Evolutionary conservation across 2,329 filamentous ascomycete genomes (phyloP).

Genomic region (Arthroderma sp.): DNA sequence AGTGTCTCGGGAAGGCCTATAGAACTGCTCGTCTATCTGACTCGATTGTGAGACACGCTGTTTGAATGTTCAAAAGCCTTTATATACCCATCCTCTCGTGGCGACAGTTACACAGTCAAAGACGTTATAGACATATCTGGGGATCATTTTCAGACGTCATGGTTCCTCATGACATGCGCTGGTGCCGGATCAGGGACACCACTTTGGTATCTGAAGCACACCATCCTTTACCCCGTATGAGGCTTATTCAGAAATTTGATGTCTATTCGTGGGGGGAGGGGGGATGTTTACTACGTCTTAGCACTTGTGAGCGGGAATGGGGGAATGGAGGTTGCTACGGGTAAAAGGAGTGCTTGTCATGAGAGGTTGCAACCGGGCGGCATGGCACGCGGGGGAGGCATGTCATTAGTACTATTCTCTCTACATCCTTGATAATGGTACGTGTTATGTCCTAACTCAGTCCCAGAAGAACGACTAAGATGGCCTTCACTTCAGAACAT

Average conservation of each 20-base stretch:
- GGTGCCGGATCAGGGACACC: background rate
- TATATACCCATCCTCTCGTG: background rate
- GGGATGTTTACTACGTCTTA: background rate
- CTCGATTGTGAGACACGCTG: background rate
- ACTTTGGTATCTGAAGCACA: background rate
- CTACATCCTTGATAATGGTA: background rate
- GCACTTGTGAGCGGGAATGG: background rate
- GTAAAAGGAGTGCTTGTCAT: background rate
- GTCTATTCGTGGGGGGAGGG: too few species aligned
- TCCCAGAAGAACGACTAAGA: background rate
- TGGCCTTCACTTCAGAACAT: background rate
- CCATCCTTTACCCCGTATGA: background rate
- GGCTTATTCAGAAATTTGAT: background rate
- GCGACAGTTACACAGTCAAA: background rate
- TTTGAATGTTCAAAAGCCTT: background rate
- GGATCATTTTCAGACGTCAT: background rate
- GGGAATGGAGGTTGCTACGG: background rate
- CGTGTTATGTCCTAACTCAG: too few species aligned
- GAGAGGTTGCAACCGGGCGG: background rate
- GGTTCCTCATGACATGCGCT: background rate
- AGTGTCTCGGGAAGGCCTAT: background rate
- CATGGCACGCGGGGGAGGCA: background rate
- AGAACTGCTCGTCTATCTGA: background rate
- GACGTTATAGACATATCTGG: background rate
- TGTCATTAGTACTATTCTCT: too few species aligned